Base-by-base conservation (phyloP, 2,329 filamentous ascomycete genomes). In the Aureobasidium namibiae region DNA sequence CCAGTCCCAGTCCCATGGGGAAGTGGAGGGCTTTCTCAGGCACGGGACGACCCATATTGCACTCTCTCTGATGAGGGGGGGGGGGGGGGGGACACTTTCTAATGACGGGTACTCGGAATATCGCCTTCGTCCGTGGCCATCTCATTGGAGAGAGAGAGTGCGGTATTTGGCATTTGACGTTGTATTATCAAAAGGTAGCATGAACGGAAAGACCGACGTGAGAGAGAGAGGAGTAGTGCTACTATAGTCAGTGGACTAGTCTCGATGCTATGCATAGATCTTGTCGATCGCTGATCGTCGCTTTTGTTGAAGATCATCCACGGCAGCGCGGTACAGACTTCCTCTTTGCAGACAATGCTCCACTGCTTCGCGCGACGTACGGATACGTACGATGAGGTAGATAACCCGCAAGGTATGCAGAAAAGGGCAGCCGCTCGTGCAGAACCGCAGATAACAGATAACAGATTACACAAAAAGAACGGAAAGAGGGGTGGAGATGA, bases 1-100 rank as follows among this genome's bases (percentile, higher is more conserved):
- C 44, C 44, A 41, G 38, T 36, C n/a, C 33, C 33, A 44, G 33
- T 52, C 48, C 48, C 48, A 39, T 52, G 48, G 48, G 48, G 48
- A 52, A 52, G n/a, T n/a, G 23, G 46, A 36, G 10, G 18, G 18
- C 14, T 18, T 13, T 18, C 1, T 9, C 7, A 39, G 48, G 48
- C 34, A 29, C 48, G 48, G 48, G 48, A 52, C 48, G 48, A 23
- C 34, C 48, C 48, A n/a, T n/a, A 38, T 36, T 18, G 2, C 18
- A 18, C 7, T n/a, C n/a, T n/a, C n/a, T n/a, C n/a, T n/a, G n/a
- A n/a, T n/a, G n/a, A n/a, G n/a, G n/a, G n/a, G n/a, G n/a, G n/a
- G n/a, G n/a, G n/a, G n/a, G n/a, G n/a, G n/a, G n/a, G n/a, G n/a
- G n/a, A n/a, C 21, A 26, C 21, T 38, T 26, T 52, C 41, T 38